Evolutionary conservation across 345 rosid species (phyloP).

Genomic region (Melaleuca alternifolia): DNA sequence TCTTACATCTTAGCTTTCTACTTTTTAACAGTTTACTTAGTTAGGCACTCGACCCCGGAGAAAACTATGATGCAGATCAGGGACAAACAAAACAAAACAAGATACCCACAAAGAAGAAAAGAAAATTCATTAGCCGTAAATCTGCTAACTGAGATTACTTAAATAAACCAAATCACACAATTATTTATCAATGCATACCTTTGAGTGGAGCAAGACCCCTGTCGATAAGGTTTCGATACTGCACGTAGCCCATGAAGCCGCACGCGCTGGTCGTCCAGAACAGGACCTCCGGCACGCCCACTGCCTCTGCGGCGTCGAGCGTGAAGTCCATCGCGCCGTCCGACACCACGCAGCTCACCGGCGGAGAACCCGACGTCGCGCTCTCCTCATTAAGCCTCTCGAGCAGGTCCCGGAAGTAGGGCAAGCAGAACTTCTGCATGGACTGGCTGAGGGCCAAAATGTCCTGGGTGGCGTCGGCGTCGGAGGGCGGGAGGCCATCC

Average conservation of each 20-base stretch:
- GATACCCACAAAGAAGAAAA: too few relatives aligned
- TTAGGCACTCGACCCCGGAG: background rate
- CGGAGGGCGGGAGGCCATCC: constrained; percentile 30
- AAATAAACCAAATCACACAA: background rate
- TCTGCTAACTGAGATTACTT: background rate
- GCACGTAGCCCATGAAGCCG: constrained; percentile 16
- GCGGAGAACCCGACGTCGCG: constrained; percentile 8
- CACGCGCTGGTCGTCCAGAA: constrained; percentile 35
- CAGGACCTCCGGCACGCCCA: constrained; percentile 28
- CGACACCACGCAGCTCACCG: constrained; percentile 30
- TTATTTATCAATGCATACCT: constrained; percentile 9
- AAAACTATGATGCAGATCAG: too few relatives aligned
- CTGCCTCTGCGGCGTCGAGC: constrained; percentile 24
- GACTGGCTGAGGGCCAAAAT: constrained; percentile 23
- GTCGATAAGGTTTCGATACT: constrained; percentile 9
- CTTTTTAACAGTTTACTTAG: too few relatives aligned
- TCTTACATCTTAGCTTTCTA: too few relatives aligned
- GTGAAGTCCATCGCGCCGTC: constrained; percentile 33
- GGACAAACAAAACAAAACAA: too few relatives aligned
- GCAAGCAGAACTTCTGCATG: constrained; percentile 13
- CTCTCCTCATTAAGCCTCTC: constrained; percentile 9
- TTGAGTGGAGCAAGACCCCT: constrained; percentile 28
- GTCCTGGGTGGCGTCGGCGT: constrained; percentile 32
- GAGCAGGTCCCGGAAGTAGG: constrained; percentile 21
- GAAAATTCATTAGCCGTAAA: background rate